Conservation (phyloP, 148 eudicot species). For the Chenopodium suecicum region DNA sequence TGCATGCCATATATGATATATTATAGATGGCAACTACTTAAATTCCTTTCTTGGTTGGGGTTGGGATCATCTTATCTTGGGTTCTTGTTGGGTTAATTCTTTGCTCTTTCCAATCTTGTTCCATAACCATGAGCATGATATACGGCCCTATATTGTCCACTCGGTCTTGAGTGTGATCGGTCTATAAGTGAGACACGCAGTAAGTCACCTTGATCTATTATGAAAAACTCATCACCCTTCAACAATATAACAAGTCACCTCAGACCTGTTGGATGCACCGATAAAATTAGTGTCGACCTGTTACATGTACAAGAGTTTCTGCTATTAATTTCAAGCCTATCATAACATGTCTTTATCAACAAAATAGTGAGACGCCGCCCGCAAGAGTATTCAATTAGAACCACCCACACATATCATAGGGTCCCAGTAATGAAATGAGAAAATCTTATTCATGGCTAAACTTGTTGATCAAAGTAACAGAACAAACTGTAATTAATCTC, state of each 20-base stretch:
- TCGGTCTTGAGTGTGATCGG: neutral
- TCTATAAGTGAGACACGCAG: neutral
- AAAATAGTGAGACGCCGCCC: conserved; percentile 1
- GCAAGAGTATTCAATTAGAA: neutral
- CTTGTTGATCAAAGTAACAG: neutral
- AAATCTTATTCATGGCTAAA: neutral
- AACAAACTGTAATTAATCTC: neutral
- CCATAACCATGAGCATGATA: neutral
- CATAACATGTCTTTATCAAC: neutral
- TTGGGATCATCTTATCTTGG: conserved; percentile 1
- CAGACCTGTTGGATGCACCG: neutral
- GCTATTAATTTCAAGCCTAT: neutral
- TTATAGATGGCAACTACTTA: neutral
- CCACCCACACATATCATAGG: neutral
- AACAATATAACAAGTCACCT: neutral
- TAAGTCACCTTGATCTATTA: neutral
- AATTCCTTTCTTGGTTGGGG: conserved; percentile 23
- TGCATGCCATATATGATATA: neutral
- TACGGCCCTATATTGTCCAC: neutral
- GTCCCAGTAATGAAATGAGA: neutral
- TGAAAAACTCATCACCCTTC: neutral
- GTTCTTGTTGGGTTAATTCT: neutral
- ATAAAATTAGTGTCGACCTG: neutral
- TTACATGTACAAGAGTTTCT: neutral
- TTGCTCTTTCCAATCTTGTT: neutral